Evolutionary conservation across 805 yeast species (phyloP).

Genomic region (Priceomyces melissophilus): DNA sequence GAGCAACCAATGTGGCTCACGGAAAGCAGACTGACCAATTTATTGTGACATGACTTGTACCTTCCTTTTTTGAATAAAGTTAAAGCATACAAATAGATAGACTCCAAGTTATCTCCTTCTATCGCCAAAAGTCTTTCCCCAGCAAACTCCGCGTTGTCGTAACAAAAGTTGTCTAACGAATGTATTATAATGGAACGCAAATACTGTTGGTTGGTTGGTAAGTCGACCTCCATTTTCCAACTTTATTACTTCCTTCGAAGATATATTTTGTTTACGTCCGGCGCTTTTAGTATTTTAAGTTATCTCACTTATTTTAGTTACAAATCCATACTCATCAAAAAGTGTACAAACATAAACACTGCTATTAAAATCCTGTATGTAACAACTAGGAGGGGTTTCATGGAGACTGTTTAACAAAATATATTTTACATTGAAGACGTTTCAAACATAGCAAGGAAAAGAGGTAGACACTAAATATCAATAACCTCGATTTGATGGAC

Average conservation of each 20-base stretch:
- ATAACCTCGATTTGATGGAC: too few relatives aligned
- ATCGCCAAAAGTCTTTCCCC: constrained; percentile 76
- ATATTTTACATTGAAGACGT: too few relatives aligned
- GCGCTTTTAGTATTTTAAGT: neutral
- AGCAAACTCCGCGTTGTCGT: constrained; percentile 78
- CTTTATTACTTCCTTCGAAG: neutral
- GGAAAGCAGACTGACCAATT: constrained; percentile 30
- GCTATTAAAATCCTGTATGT: neutral
- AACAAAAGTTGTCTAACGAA: constrained; percentile 65
- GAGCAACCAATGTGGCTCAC: constrained; percentile 68
- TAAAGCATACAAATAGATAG: constrained; percentile 67
- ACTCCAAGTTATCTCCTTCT: constrained; percentile 51
- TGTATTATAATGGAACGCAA: constrained; percentile 63
- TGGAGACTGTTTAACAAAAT: too few relatives aligned
- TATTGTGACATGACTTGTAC: constrained; percentile 59
- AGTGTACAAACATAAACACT: constrained; percentile 6
- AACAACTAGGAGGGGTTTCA: neutral
- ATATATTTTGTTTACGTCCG: neutral
- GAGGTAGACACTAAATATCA: too few relatives aligned
- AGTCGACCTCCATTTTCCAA: constrained; percentile 8
- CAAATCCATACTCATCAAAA: neutral
- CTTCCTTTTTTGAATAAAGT: constrained; percentile 58
- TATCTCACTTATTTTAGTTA: neutral
- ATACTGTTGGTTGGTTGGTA: constrained; percentile 32
- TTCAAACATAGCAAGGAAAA: too few relatives aligned